Evolutionary conservation across 2,329 filamentous ascomycete genomes (phyloP), one percentile per base, ranked within the genome.

Genomic region (Tolypocladium ophioglossoides): DNA sequence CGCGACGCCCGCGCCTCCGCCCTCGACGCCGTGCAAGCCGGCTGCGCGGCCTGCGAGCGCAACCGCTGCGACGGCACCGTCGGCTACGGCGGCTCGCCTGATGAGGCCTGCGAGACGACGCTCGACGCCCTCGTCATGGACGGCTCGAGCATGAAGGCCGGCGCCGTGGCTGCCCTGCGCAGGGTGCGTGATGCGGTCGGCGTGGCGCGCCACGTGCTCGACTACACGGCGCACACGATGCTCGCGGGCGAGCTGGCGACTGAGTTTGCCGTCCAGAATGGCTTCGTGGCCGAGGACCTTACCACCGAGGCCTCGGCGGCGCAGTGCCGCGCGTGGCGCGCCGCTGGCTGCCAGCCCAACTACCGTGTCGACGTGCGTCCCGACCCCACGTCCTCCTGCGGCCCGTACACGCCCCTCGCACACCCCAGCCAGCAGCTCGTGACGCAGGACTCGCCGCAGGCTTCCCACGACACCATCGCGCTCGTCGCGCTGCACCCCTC

Each of bases 61-160:
- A 71, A 73, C 51, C 78, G 76, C 57, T 82, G 78, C 66, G 78
- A 81, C 61, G 73, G 74, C 50, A 78, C 72, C 39, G 78, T 82
- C 39, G 78, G 78, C 52, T 79, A 68, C 59, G 78, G 78, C 53
- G 78, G 78, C 9, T 79, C 77, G 2, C 77, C 78, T 0, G 78
- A 79, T 57, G 78, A 82, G 62, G 63, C 66, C 35, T 82, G 78
- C 66, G 78, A 81, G 67, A 81, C 78, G 3, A 80, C 78, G 0
- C 75, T 82, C 16, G 78, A 82, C 64, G 78, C 78, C n/a, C 72
- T 82, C 69, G 73, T 82, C 63, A 80, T 81, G 73, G 78, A 82
- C 62, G 78, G 78, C 32, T 66, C 64, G 0, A 76, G 70, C n/a
- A 71, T 82, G 67, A 78, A 79, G 18, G 70, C 73, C 0, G 78